A percentile compares a stretch with the other conserved stretches of the same genome.
These are phyloP conservation scores for Benincasa hispida DNA, from an alignment of 306 rosid species.

Conservation along the genomic window DNA sequence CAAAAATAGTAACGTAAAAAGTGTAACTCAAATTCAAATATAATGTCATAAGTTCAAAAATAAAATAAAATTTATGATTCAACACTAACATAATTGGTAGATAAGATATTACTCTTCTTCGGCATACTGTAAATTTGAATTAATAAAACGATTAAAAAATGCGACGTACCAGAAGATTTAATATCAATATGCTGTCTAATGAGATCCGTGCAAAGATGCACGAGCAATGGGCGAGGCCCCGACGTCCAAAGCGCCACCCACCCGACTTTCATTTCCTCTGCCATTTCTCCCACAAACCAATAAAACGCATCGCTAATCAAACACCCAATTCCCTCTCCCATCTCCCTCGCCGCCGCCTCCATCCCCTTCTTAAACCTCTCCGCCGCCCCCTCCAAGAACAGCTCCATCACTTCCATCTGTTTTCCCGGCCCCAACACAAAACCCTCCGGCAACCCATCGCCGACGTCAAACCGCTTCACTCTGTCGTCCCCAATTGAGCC, in stretches of 20 bases:
- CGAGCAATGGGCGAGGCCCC: conserved; percentile 41
- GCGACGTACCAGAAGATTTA: conserved; percentile 8
- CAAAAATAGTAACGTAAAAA: no score
- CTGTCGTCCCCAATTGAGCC: not conserved
- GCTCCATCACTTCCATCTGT: conserved; percentile 11
- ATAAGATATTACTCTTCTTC: no score
- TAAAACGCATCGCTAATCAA: conserved; percentile 52
- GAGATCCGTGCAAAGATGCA: conserved; percentile 23
- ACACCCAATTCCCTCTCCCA: conserved; percentile 31
- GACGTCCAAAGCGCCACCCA: conserved; percentile 85
- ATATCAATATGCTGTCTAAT: conserved; percentile 19
- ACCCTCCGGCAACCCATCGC: conserved; percentile 47
- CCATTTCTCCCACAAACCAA: conserved; percentile 51
- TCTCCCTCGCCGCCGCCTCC: conserved; percentile 18
- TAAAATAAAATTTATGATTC: no score
- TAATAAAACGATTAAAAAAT: not conserved
- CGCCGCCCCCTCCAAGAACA: conserved; percentile 30
- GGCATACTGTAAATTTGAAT: no score
- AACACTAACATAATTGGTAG: no score
- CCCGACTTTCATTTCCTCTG: conserved; percentile 26
- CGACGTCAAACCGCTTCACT: conserved; percentile 23
- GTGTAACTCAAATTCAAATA: no score
- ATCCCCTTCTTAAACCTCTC: conserved; percentile 20
- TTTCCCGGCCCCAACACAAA: conserved; percentile 9
- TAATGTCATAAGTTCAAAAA: no score